Evolutionary conservation across 2,329 filamentous ascomycete species (phyloP), one percentile per base, ranked within the genome.

Genomic region (Penicillium sp.): DNA sequence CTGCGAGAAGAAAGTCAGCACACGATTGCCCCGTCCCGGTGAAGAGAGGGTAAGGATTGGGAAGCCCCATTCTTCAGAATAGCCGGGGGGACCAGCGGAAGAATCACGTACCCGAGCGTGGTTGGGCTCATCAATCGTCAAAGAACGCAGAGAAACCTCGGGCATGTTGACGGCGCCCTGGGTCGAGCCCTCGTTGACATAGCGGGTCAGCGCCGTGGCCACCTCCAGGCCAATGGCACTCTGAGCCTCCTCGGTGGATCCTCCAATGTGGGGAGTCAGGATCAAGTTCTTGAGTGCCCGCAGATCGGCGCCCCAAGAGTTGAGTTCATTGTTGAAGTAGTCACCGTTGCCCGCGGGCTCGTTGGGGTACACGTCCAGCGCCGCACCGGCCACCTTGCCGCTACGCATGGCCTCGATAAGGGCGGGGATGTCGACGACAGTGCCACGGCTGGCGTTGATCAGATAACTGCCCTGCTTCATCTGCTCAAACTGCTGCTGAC

Each of bases 191-290:
- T 93, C 89, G 73, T 97, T 98, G 67, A 97, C 93, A 69, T 97
- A 98, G 63, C 88, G 83, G 48, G 95, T 86, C 45, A 98, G 76
- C 36, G 90, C 87, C 41, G 93, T 85, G 55, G 81, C 83, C 49
- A 98, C 93, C 76, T 98, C 93, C 38, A 94, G 80, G 59, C 93
- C 93, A 66, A 98, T 98, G 12, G 93, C 91, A 49, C 88, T 85
- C 74, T 98, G 93, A 4, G 93, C 93, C 73, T 98, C 93, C 72
- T 98, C 93, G 0, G 93, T 98, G 71, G 89, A 95, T 47, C 93
- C 93, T 60, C 93, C 93, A 64, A 98, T 97, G 69, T 98, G 93
- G 24, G 93, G 93, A 1, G 91, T 95, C 43, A 98, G 78, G 59
- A 98, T 95, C 58, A 98, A 77, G 73, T 98, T 98, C 73, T 85